Percentiles rank a stretch among this genome's conserved stretches.
Evolutionary conservation across 108 stramenopile genomes (phyloP).

Genomic region (Conticribra guillardii): DNA sequence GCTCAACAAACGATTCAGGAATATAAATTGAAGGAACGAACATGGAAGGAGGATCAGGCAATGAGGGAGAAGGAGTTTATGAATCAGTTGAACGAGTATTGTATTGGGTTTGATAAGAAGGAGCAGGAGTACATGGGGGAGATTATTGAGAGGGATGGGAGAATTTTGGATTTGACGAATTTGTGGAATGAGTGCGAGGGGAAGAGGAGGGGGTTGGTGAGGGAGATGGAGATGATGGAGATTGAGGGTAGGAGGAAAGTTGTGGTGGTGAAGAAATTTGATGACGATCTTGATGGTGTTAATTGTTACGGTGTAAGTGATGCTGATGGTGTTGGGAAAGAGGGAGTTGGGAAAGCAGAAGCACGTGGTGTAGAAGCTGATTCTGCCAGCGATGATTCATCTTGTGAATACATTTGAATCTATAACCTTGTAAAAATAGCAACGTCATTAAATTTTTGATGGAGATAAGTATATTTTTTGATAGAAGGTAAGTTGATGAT

Average conservation of each 20-base stretch:
- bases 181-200: conserved; percentile 19
- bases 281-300: too few species aligned
- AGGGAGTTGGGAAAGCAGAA: conserved; percentile 23
- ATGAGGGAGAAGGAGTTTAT: conserved; percentile 31
- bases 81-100: conserved; percentile 36
- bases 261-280: too few species aligned
- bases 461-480: too few species aligned
- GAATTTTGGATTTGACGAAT: conserved; percentile 32
- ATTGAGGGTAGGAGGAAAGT: neutral
- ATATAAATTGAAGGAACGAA: conserved; percentile 13
- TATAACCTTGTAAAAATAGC: too few species aligned
- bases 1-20: conserved; percentile 19
- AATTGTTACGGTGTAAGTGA: too few species aligned
- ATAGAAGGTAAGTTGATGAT: too few species aligned
- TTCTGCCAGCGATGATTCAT: conserved; percentile 30
- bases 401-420: conserved; percentile 34
- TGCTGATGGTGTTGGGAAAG: conserved; percentile 21
- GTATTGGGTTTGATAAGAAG: conserved; percentile 16
- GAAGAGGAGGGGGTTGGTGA: neutral
- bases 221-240: conserved; percentile 7
- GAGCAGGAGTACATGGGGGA: conserved; percentile 33
- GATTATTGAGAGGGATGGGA: conserved; percentile 22
- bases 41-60: conserved; percentile 26
- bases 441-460: too few species aligned
- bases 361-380: neutral